phyloP scores from a whole-genome alignment of 208 protist species.

The Wallacemonas collosoma region DNA sequence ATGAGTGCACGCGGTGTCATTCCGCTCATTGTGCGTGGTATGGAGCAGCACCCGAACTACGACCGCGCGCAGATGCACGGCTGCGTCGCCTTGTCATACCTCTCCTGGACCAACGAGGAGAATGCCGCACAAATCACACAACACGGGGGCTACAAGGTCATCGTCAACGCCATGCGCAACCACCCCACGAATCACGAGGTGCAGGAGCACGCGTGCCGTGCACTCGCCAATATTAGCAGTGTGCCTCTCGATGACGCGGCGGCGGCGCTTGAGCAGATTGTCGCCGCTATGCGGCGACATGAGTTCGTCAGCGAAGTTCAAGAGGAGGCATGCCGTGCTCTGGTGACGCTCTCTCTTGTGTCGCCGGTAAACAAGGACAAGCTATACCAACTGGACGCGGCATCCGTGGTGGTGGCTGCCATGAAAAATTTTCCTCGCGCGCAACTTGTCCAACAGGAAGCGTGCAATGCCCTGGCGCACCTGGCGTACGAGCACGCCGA shows the following conservation, averaged over 20 bases:
- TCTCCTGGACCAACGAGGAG: conserved; percentile 88
- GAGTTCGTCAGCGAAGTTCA: conserved; percentile 81
- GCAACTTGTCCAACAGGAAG: conserved; percentile 89
- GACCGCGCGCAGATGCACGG: conserved; percentile 91
- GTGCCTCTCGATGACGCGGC: conserved; percentile 54
- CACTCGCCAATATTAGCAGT: conserved; percentile 87
- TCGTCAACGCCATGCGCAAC: conserved; percentile 88
- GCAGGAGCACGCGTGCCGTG: conserved; percentile 88
- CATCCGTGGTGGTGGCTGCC: conserved; percentile 70
- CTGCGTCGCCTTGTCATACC: conserved; percentile 90
- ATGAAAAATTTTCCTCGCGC: conserved; percentile 75
- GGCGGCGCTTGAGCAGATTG: conserved; percentile 77
- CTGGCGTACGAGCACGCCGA: conserved; percentile 88
- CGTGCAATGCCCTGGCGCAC: conserved; percentile 91
- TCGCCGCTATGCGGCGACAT: conserved; percentile 82
- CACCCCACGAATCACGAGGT: conserved; percentile 88
- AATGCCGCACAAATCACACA: conserved; percentile 83
- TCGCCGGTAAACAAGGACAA: conserved; percentile 84
- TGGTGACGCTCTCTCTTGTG: conserved; percentile 88
- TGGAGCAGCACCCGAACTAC: conserved; percentile 83
- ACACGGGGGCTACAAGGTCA: conserved; percentile 76
- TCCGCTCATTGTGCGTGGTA: conserved; percentile 84
- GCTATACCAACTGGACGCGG: conserved; percentile 72
- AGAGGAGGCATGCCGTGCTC: conserved; percentile 89
- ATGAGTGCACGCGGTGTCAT: conserved; percentile 87